Percentiles rank a stretch among this genome's conserved stretches.
Conservation (phyloP, 768 basidiomycete genomes). For the Termitomyces heimii region DNA sequence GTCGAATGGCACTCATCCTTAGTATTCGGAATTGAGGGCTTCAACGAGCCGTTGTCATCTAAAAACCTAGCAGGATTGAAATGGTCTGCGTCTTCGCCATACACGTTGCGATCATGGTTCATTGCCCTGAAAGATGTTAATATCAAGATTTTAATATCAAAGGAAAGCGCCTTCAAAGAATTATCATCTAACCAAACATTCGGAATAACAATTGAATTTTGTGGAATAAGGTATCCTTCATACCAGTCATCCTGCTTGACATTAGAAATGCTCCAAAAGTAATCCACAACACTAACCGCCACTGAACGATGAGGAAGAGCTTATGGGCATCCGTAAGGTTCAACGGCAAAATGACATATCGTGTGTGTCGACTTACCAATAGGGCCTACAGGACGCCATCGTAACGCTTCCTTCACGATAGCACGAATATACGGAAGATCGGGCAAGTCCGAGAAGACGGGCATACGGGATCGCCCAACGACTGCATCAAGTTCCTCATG, state of each 20-base stretch:
- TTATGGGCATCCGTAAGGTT: not conserved
- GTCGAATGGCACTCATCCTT: not conserved
- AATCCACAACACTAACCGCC: not conserved
- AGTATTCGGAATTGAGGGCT: not conserved
- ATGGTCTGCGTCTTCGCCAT: not conserved
- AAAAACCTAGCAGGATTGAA: not conserved
- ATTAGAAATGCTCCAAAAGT: not conserved
- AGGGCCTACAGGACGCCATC: not conserved
- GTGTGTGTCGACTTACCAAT: not conserved
- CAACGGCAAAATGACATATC: not conserved
- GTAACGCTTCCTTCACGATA: not conserved
- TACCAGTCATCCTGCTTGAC: not conserved
- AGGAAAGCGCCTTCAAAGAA: not conserved
- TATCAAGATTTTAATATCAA: not conserved
- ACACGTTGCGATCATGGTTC: not conserved
- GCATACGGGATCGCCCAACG: not conserved
- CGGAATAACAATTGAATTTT: not conserved
- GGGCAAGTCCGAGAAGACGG: not conserved
- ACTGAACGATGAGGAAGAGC: not conserved
- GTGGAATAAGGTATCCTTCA: not conserved
- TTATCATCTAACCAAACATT: not conserved
- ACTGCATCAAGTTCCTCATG: conserved; percentile 7
- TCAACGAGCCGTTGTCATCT: not conserved
- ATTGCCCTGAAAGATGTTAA: not conserved
- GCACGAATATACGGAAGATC: not conserved